phyloP scores from a whole-genome alignment of 495 filamentous ascomycete species.

The Chaetomium tenue region DNA sequence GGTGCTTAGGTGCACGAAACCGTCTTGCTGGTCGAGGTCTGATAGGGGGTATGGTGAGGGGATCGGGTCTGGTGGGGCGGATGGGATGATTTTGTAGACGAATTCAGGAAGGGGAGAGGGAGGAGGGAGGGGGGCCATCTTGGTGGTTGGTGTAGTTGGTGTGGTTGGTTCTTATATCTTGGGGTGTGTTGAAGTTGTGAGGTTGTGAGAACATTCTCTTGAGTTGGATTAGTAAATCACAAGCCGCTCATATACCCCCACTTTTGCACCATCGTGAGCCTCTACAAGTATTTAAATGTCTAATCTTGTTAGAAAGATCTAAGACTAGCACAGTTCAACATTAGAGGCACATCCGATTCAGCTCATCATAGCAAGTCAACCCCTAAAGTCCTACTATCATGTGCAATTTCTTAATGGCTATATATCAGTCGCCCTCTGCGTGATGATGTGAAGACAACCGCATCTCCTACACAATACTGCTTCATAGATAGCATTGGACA shows the following conservation, averaged over 20 bases:
- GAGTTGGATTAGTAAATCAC: neutral
- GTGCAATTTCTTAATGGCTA: too few relatives aligned
- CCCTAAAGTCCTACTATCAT: too few relatives aligned
- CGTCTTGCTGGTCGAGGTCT: constrained; percentile 51
- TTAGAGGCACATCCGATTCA: too few relatives aligned
- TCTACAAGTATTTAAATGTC: neutral
- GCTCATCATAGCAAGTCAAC: too few relatives aligned
- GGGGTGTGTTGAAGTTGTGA: neutral
- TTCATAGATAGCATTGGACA: too few relatives aligned
- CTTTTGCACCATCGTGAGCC: neutral
- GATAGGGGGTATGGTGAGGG: constrained; percentile 50
- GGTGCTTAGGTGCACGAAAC: constrained; percentile 53
- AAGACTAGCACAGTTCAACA: too few relatives aligned
- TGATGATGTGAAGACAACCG: too few relatives aligned
- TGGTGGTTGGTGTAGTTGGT: neutral
- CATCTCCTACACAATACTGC: too few relatives aligned
- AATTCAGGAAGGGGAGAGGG: constrained; percentile 43
- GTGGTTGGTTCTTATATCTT: neutral
- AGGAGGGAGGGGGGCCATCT: constrained; percentile 23
- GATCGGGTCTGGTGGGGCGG: constrained; percentile 48
- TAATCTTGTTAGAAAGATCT: too few relatives aligned
- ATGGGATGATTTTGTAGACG: constrained; percentile 53
- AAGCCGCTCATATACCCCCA: neutral
- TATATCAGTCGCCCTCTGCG: too few relatives aligned
- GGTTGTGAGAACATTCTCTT: neutral